Base-by-base conservation (phyloP, 2,329 filamentous ascomycete species). In the Paracoccidioides lutzii region DNA sequence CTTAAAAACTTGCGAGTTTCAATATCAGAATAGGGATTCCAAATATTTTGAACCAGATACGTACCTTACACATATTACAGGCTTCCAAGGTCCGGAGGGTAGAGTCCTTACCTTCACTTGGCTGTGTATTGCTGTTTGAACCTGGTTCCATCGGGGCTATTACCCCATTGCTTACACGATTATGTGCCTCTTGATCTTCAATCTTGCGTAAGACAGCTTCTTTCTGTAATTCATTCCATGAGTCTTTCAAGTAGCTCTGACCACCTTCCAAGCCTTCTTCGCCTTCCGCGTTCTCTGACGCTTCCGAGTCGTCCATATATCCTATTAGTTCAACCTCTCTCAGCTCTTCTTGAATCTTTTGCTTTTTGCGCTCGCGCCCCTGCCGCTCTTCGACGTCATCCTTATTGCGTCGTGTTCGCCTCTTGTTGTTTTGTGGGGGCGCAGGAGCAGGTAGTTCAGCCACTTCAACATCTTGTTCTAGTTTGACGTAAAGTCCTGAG, bases 51-150 rank as follows among this genome's bases (percentile, higher is more conserved):
- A 45, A 15, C 7, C 30, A 22, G 5, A 22, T 10, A 37, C 40
- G n/a, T 6, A 66, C 66, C 59, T 64, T 65, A 58, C 66, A 68
- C 38, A 62, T 59, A 56, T 66, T 63, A 61, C 66, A 68, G 15
- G 66, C 64, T 40, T 65, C 46, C 5, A 38, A 6, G 35, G 33
- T 38, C 22, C 46, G 60, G n/a, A 53, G 59, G 10, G 62, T 61
- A 12, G 61, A 58, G 12, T 58, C 59, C 9, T 59, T 60, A 59
- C 54, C 52, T 58, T 54, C 57, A 2, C 22, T 22, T 22, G 22
- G 22, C 22, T 22, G 22, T 22, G 22, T 22, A 2, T 22, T 22
- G 22, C 22, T 22, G 9, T 30, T 41, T 32, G 1, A 30, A 6
- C 4, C 7, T 8, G 46, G 10, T n/a, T 15, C 32, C 32, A 22